phyloP scores from a whole-genome alignment of 108 stramenopile species.

The Skeletonema grethae region DNA sequence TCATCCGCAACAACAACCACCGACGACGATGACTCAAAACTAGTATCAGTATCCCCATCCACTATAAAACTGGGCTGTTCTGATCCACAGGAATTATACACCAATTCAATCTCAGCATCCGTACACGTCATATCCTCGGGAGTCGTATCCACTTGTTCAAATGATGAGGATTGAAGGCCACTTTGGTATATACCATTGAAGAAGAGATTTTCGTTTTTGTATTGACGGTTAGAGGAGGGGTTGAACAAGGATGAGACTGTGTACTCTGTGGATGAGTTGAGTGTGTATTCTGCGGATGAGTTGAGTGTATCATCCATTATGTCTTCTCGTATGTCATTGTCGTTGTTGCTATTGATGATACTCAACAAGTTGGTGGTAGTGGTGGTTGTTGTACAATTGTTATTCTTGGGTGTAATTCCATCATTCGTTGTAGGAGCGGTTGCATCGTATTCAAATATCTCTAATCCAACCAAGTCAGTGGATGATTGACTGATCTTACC shows the following conservation, averaged over 20 bases:
- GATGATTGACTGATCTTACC: no score
- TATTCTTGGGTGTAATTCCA: no score
- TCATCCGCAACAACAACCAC: background rate
- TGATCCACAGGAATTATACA: constrained; percentile 12
- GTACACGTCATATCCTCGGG: constrained; percentile 21
- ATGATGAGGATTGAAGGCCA: constrained; percentile 34
- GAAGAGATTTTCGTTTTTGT: constrained; percentile 33
- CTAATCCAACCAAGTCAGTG: no score
- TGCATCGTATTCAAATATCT: no score
- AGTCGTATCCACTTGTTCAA: constrained; percentile 39
- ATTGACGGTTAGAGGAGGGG: constrained; percentile 5
- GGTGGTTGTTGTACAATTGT: no score
- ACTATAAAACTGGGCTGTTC: no score
- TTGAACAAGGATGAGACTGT: background rate
- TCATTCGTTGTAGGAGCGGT: no score
- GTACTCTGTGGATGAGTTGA: no score
- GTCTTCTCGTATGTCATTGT: background rate
- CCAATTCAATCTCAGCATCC: constrained; percentile 47
- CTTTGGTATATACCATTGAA: constrained; percentile 45
- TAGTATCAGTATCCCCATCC: background rate
- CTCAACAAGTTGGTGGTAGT: background rate
- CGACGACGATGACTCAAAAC: background rate
- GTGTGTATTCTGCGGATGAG: no score
- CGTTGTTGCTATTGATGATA: background rate
- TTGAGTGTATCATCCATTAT: no score